phyloP scores from a whole-genome alignment of 257 asterid genomes.

The Ilex aquifolium region DNA sequence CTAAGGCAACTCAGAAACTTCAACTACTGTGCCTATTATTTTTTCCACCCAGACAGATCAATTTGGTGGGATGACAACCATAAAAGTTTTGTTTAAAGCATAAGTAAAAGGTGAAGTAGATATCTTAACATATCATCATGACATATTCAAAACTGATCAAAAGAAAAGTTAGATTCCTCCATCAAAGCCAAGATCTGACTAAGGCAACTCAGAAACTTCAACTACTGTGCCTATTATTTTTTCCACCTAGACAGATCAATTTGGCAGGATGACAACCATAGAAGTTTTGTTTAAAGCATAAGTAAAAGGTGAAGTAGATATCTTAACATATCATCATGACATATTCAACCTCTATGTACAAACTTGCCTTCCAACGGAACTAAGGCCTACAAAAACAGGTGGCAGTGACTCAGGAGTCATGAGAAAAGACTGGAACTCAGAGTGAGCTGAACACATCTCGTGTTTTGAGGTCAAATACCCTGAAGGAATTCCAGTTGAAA shows the following conservation, averaged over 20 bases:
- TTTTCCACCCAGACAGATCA: too few relatives aligned
- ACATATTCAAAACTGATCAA: background rate
- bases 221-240: too few relatives aligned
- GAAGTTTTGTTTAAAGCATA: background rate
- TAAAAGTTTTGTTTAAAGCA: background rate
- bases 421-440: conserved; percentile 43
- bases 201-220: too few relatives aligned
- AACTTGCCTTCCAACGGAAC: conserved; percentile 87
- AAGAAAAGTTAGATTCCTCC: too few relatives aligned
- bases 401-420: conserved; percentile 35
- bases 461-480: conserved; percentile 28
- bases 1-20: too few relatives aligned
- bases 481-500: conserved; percentile 31
- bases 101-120: background rate
- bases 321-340: background rate
- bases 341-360: conserved; percentile 10
- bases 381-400: conserved; percentile 72
- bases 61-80: background rate
- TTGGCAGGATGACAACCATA: background rate
- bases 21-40: too few relatives aligned
- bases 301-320: background rate
- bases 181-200: too few relatives aligned
- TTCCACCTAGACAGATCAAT: too few relatives aligned
- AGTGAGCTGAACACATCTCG: conserved; percentile 54
- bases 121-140: background rate